A percentile compares a stretch with the other conserved stretches of the same genome.
phyloP scores from a whole-genome alignment of 2,329 filamentous ascomycete species.

The Calonectria crousiana region DNA sequence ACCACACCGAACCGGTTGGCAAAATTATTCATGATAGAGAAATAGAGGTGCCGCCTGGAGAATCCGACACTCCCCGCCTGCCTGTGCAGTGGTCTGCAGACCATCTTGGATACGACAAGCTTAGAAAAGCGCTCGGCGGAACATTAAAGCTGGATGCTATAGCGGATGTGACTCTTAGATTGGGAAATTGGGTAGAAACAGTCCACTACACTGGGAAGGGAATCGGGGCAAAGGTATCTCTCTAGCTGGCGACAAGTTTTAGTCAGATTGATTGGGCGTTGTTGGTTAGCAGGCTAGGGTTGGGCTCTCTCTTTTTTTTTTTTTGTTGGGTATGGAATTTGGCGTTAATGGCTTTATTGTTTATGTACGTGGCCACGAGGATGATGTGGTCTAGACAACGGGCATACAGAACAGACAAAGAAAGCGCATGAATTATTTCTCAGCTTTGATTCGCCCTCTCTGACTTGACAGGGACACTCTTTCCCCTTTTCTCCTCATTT shows the following conservation, averaged over 20 bases:
- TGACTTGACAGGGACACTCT: background rate
- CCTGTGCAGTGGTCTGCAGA: conserved; percentile 85
- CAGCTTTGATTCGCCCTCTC: background rate
- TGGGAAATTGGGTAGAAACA: conserved; percentile 80
- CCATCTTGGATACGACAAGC: conserved; percentile 84
- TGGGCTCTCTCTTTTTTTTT: conserved; percentile 16
- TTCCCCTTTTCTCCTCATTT: background rate
- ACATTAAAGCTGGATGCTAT: conserved; percentile 81
- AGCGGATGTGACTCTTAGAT: conserved; percentile 79
- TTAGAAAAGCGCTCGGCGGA: conserved; percentile 85
- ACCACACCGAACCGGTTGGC: conserved; percentile 82
- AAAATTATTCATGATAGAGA: conserved; percentile 80
- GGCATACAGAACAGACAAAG: background rate
- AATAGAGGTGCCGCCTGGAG: conserved; percentile 82
- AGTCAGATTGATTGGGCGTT: conserved; percentile 14
- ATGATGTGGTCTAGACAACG: background rate
- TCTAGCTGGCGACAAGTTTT: conserved; percentile 34
- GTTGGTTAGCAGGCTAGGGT: conserved; percentile 11
- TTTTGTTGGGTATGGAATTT: conserved; percentile 18
- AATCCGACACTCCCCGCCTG: conserved; percentile 78
- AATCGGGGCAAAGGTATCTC: conserved; percentile 71
- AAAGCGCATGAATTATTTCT: background rate
- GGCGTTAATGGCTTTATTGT: background rate
- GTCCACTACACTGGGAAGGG: conserved; percentile 78
- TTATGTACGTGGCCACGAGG: background rate